Conservation (phyloP, 257 asterid genomes). For the Nicotiana tabacum region DNA sequence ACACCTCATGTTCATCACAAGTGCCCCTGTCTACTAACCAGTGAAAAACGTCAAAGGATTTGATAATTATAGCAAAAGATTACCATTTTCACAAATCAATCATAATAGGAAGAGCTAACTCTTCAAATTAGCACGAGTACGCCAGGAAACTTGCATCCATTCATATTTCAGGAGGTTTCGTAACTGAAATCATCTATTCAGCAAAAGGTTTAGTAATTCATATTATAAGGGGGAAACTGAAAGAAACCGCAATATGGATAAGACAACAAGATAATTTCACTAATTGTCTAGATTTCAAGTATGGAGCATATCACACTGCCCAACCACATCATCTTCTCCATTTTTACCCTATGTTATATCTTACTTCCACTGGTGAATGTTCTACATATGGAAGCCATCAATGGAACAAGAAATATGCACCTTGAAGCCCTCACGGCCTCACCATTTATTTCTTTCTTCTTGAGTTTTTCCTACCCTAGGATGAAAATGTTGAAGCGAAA, state of each 20-base stretch:
- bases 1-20: neutral
- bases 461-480: neutral
- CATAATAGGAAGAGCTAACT: neutral
- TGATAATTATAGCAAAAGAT: constrained; percentile 1
- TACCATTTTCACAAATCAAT: neutral
- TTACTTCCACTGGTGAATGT: neutral
- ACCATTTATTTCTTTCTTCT: neutral
- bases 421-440: neutral
- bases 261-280: neutral
- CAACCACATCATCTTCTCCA: neutral
- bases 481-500: neutral
- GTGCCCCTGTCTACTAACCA: neutral
- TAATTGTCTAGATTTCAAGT: neutral
- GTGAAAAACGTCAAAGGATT: neutral
- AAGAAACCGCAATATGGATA: neutral
- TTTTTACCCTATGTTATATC: neutral
- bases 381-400: neutral
- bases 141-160: neutral
- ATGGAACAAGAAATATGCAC: neutral
- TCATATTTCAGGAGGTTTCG: neutral
- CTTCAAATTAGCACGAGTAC: neutral
- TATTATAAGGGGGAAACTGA: neutral
- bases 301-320: neutral
- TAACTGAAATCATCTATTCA: constrained; percentile 1
- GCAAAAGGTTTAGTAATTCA: neutral